Evolutionary conservation across 2,329 filamentous ascomycete species (phyloP), one percentile per base, ranked within the genome.

Genomic region (Cordyceps cateniannulata): DNA sequence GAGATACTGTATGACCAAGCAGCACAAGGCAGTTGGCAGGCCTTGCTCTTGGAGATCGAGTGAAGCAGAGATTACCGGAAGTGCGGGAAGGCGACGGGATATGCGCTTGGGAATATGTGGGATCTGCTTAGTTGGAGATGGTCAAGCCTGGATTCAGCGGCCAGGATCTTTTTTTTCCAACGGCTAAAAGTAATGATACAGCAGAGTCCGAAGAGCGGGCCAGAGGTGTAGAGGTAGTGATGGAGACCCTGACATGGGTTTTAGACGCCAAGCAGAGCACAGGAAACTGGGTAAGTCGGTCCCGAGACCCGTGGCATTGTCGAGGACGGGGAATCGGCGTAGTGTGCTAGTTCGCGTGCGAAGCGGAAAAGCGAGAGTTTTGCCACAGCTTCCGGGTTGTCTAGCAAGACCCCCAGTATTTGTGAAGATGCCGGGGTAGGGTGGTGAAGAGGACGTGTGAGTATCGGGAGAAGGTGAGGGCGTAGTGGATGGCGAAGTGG

Each of bases 41-140:
- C 35, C 40, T 2, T 52, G 10, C 10, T 40, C 20, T 52, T 35
- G 38, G 25, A 52, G 56, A 50, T 49, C 4, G 14, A 40, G n/a
- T 42, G 25, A 10, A 35, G 27, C n/a, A 45, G 29, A 24, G 27
- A 45, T 24, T 8, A 24, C 25, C 24, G 35, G 38, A 52, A 52
- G 47, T 59, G 48, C 48, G 49, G 58, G 16, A 60, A 38, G 58
- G 22, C 14, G 10, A 60, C 44, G 40, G 58, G 49, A 53, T 38
- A 60, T 29, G 32, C 50, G 49, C 49, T 40, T 59, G 20, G 16
- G 25, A 40, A 47, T 48, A 44, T 60, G 49, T 60, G 49, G 58
- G 49, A 60, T 60, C 49, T 53, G 49, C 49, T 18, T 29, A 44
- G 42, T 51, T 53, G 40, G 29, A 60, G 49, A 53, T 53, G 48